Percentiles rank a stretch among this genome's conserved stretches.
phyloP scores from a whole-genome alignment of 2,329 filamentous ascomycete species.

The Zarea fungicola region DNA sequence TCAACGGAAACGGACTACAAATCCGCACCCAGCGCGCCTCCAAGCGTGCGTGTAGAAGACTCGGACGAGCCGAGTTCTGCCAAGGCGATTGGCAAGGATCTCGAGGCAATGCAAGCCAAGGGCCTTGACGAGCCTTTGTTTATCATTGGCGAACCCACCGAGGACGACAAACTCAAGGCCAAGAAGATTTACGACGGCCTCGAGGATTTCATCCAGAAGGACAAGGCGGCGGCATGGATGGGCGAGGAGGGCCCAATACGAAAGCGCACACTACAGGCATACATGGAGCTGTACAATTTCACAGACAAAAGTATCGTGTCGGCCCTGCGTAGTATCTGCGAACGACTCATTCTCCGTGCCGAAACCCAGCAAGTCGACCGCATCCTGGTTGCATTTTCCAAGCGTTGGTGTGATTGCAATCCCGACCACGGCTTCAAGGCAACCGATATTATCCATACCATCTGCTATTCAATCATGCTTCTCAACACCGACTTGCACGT shows the following conservation, averaged over 20 bases:
- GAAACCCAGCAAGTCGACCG: conserved; percentile 97
- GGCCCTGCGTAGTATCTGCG: conserved; percentile 75
- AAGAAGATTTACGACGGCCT: conserved; percentile 78
- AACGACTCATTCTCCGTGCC: conserved; percentile 73
- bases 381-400: conserved; percentile 83
- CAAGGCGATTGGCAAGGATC: conserved; percentile 19
- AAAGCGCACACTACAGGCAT: conserved; percentile 61
- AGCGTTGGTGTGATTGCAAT: conserved; percentile 91
- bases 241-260: conserved; percentile 65
- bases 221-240: conserved; percentile 81
- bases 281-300: conserved; percentile 92
- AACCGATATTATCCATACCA: conserved; percentile 88
- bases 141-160: conserved; percentile 52
- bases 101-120: conserved; percentile 32
- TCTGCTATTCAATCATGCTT: conserved; percentile 91
- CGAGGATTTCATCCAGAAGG: conserved; percentile 73
- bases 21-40: conserved; percentile 35
- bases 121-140: conserved; percentile 55
- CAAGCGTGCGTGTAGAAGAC: conserved; percentile 35
- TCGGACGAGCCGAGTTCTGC: conserved; percentile 33
- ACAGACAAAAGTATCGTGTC: conserved; percentile 71
- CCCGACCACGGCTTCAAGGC: conserved; percentile 89
- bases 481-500: conserved; percentile 94
- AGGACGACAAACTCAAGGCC: conserved; percentile 72
- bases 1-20: conserved; percentile 36